Conservation (phyloP, 139 green algal genomes). For the Bryopsis sp. region DNA sequence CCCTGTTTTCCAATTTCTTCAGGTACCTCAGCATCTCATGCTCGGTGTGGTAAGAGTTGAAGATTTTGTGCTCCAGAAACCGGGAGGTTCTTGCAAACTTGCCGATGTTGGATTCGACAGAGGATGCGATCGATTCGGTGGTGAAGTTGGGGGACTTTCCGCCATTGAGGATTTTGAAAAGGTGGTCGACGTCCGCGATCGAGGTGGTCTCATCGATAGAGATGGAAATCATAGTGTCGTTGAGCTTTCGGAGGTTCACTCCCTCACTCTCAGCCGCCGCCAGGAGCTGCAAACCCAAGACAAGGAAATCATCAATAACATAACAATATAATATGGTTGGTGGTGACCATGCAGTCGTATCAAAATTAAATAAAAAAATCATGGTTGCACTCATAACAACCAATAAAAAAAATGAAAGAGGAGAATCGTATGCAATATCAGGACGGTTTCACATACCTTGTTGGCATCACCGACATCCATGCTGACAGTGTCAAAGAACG, state of each 20-base stretch:
- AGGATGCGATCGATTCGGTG: constrained; percentile 55
- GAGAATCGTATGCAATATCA: too few species aligned
- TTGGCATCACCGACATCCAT: constrained; percentile 45
- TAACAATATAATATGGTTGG: too few species aligned
- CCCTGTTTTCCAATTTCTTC: constrained; percentile 91
- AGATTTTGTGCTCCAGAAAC: constrained; percentile 79
- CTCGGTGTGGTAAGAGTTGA: constrained; percentile 91
- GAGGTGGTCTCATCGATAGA: constrained; percentile 90
- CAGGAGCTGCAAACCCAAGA: constrained; percentile 1
- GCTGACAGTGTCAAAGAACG: constrained; percentile 95
- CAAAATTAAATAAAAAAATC: constrained; percentile 13
- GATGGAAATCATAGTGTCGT: constrained; percentile 54
- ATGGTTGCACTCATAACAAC: background rate
- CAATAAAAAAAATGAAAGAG: background rate
- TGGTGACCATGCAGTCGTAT: too few species aligned
- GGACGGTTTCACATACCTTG: constrained; percentile 38
- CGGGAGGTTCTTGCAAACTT: constrained; percentile 43
- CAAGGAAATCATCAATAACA: too few species aligned
- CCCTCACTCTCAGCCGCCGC: constrained; percentile 4
- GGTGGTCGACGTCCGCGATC: constrained; percentile 76
- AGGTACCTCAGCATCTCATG: constrained; percentile 94
- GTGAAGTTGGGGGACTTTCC: constrained; percentile 57
- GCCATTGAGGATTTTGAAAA: constrained; percentile 65
- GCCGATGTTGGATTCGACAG: constrained; percentile 28
- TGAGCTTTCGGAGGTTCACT: constrained; percentile 85